Evolutionary conservation across 192 early-diverging fungal species (phyloP), one percentile per base, ranked within the genome.

Genomic region (Diversispora epigaea): DNA sequence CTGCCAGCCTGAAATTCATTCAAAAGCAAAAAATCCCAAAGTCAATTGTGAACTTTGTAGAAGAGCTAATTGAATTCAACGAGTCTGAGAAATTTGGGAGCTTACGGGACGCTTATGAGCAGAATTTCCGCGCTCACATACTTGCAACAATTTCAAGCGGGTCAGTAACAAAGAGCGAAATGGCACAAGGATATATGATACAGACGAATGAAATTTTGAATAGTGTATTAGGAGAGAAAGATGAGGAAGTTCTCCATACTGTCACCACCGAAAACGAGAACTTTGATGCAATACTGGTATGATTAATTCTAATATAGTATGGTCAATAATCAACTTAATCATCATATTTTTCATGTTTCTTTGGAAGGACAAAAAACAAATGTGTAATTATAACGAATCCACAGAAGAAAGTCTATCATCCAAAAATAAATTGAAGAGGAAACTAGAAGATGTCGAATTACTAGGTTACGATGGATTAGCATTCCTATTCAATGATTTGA

Each of bases 401-500:
- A 65, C 44, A n/a, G 63, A 65, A 65, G 41, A 65, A 65, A 65
- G 4, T 41, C 4, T 6, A 65, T 43, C 5, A 65, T 41, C 10
- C 63, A 41, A 65, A 65, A 65, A 65, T 45, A 65, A 65, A 43
- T 40, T 7, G 21, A 65, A 68, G 49, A 68, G 46, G 46, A 68
- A 68, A 49, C 21, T 68, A 68, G 11, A 10, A 49, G 46, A 68
- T 21, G 63, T 43, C 14, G 64, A 66, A 66, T 66, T 50, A 52
- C 47, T 47, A 50, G 66, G 22, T 50, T 68, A 68, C 15, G 66
- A 68, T 68, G 47, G 21, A 68, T 68, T 49, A 2, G 45, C 22
- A 68, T 50, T 68, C 22, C 45, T 68, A 68, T 68, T 68, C 25
- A 50, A 68, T 50, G 66, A 66, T 40, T 66, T 41, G 8, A 66